Evolutionary conservation across 495 filamentous ascomycete species (phyloP).

Genomic region (Trichoderma parareesei): DNA sequence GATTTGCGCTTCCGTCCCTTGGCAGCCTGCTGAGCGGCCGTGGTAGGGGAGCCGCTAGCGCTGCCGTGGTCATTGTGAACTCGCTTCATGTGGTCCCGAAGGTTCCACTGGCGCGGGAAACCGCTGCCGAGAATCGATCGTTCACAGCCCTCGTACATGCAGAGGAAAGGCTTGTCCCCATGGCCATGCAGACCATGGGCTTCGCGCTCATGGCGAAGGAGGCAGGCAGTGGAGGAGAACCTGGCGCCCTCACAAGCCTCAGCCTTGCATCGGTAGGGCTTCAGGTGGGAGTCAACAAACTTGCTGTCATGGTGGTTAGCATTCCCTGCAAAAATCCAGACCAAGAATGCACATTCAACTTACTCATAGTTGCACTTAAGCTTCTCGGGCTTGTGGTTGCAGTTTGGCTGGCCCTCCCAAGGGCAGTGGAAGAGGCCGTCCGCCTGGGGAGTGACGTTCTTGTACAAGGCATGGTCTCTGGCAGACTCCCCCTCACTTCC

Average conservation of each 20-base stretch:
- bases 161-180: conserved; percentile 81
- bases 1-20: conserved; percentile 46
- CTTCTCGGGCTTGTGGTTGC: conserved; percentile 78
- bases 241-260: conserved; percentile 65
- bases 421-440: conserved; percentile 91
- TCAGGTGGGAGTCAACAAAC: conserved; percentile 88
- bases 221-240: conserved; percentile 89
- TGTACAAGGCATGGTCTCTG: conserved; percentile 71
- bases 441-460: conserved; percentile 50
- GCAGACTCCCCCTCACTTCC: conserved; percentile 54
- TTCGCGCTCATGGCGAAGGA: conserved; percentile 91
- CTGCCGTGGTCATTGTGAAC: conserved; percentile 70
- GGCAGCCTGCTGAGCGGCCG: conserved; percentile 20
- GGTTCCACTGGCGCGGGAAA: conserved; percentile 89
- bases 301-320: conserved; percentile 56
- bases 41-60: conserved; percentile 20
- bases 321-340: background rate
- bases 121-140: conserved; percentile 70
- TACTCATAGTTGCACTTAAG: conserved; percentile 98
- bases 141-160: conserved; percentile 76
- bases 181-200: conserved; percentile 92
- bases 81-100: conserved; percentile 88
- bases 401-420: conserved; percentile 63
- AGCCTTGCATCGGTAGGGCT: conserved; percentile 86
- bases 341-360: conserved; percentile 22